Conservation (phyloP, 331 rosid genomes). For the Prunus yedoensis region DNA sequence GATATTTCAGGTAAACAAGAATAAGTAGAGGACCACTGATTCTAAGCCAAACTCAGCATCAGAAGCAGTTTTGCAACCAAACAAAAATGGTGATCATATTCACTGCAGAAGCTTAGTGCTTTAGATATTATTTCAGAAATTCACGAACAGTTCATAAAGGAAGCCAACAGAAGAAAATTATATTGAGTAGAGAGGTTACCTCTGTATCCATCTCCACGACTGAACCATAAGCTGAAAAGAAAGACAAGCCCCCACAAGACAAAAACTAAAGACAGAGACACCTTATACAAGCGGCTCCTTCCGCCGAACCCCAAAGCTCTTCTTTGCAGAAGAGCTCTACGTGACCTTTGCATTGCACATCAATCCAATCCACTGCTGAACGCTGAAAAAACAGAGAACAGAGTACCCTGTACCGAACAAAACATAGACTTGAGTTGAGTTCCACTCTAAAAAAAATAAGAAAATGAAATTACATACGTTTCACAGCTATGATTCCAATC, state of each 20-base stretch:
- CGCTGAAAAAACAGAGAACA: constrained; percentile 2
- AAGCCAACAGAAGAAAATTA: background rate
- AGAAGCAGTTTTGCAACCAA: background rate
- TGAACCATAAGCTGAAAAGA: constrained; percentile 73
- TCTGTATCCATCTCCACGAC: constrained; percentile 54
- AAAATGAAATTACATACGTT: constrained; percentile 7
- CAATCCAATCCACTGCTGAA: constrained; percentile 45
- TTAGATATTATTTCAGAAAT: background rate
- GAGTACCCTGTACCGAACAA: constrained; percentile 42
- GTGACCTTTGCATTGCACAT: constrained; percentile 89
- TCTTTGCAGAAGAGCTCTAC: constrained; percentile 68
- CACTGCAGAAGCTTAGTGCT: background rate
- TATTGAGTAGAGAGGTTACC: constrained; percentile 43
- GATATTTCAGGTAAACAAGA: constrained; percentile 7
- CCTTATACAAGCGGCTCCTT: constrained; percentile 41
- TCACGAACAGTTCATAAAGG: background rate
- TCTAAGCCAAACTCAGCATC: background rate
- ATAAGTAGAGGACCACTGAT: background rate
- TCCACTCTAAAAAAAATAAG: constrained; percentile 10
- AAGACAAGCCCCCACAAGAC: constrained; percentile 68
- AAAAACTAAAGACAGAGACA: constrained; percentile 65
- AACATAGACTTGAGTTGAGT: constrained; percentile 26
- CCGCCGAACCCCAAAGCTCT: constrained; percentile 60
- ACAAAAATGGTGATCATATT: background rate
- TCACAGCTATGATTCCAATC: constrained; percentile 18